These are phyloP conservation scores for Poa pratensis DNA, from an alignment of 176 grass and related monocot genomes.

Conservation along the genomic window DNA sequence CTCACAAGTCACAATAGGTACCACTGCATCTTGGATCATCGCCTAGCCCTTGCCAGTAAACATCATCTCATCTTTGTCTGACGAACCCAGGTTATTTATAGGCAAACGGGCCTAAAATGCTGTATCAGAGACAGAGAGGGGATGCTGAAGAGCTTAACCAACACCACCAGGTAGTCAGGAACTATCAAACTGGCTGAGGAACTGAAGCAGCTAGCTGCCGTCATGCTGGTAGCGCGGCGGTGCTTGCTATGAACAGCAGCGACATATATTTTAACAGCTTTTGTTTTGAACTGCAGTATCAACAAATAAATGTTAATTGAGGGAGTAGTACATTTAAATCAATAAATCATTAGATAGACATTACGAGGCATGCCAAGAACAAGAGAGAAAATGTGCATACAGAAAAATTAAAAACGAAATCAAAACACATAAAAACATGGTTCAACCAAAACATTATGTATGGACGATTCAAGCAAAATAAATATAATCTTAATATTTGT, in stretches of 20 bases:
- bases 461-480: conserved; percentile 23
- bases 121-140: no score
- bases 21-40: no score
- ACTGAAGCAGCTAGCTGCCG: background rate
- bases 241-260: background rate
- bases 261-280: background rate
- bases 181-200: background rate
- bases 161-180: no score
- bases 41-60: no score
- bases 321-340: conserved; percentile 6
- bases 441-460: conserved; percentile 13
- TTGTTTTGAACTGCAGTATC: background rate
- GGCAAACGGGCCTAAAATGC: no score
- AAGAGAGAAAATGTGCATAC: conserved; percentile 10
- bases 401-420: conserved; percentile 15
- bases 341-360: conserved; percentile 20
- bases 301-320: conserved; percentile 5
- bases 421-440: conserved; percentile 14
- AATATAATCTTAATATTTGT: conserved; percentile 38
- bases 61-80: no score
- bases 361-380: conserved; percentile 7
- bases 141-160: no score
- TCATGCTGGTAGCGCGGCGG: background rate
- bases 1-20: no score
- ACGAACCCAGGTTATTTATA: no score